A percentile compares a stretch with the other conserved stretches of the same genome.
phyloP scores from a whole-genome alignment of 1,139 yeast species.

The Protomyces pachydermus region DNA sequence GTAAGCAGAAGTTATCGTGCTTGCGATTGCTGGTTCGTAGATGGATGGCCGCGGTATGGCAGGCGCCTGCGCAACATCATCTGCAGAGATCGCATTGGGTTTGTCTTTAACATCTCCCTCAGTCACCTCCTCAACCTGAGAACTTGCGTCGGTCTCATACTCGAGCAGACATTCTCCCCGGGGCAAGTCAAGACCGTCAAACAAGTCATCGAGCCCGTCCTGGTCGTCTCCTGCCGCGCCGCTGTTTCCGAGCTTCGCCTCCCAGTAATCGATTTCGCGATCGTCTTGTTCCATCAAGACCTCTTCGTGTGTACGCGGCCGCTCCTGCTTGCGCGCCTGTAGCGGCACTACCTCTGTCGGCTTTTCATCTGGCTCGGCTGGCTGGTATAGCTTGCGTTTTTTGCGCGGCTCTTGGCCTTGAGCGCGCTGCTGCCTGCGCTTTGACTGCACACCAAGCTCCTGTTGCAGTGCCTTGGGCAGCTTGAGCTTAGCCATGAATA shows the following conservation, averaged over 20 bases:
- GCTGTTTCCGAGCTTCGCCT: slow-evolving; percentile 6
- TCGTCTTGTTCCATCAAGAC: slow-evolving; percentile 21
- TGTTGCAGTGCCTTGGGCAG: slow-evolving; percentile 10
- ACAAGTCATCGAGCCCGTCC: slow-evolving; percentile 18
- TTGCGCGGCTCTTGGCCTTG: slow-evolving; percentile 4
- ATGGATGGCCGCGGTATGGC: slow-evolving; percentile 6
- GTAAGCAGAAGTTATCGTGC: slow-evolving; percentile 44
- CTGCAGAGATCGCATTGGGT: background rate
- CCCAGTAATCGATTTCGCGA: slow-evolving; percentile 25
- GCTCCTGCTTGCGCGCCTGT: background rate
- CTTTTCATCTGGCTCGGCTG: background rate
- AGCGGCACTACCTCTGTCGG: background rate
- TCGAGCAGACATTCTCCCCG: slow-evolving; percentile 16
- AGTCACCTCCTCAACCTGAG: background rate
- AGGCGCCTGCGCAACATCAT: background rate
- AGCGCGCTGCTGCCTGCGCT: background rate
- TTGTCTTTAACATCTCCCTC: background rate
- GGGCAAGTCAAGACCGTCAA: slow-evolving; percentile 16
- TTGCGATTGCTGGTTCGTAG: background rate
- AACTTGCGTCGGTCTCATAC: slow-evolving; percentile 1
- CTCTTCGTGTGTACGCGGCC: slow-evolving; percentile 7
- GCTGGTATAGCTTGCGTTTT: slow-evolving; percentile 2
- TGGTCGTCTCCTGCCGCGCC: slow-evolving; percentile 1
- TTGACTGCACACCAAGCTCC: slow-evolving; percentile 13
- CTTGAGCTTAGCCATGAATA: background rate